Base-by-base conservation (phyloP, 2,329 filamentous ascomycete species). In the Arachnomyces sp. region DNA sequence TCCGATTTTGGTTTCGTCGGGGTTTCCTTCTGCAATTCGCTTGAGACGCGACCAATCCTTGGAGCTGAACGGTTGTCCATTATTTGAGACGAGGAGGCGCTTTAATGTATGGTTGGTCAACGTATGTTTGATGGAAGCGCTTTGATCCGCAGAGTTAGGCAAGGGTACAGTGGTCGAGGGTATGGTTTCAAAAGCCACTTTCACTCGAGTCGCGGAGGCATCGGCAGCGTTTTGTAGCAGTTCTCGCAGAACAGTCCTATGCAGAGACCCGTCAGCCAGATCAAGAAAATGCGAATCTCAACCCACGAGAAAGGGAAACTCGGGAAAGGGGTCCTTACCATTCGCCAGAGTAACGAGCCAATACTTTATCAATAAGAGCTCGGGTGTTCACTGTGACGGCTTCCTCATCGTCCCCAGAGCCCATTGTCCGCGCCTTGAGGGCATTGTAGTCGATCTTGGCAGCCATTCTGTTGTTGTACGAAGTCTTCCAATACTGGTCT, bases 161-260 rank as follows among this genome's bases (percentile, higher is more conserved):
- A 77, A 66, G 5, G 89, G 84, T 3, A 93, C 76, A 9, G 76
- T 80, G 2, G 81, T 77, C 25, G 90, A 95, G 2, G 90, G 89
- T 12, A 85, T 64, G 2, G 90, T 94, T 61, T 98, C 90, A 71
- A 92, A 94, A 53, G 84, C 89, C 58, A 98, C 86, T 34, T 79
- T 84, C 51, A 96, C 90, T 41, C 80, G 89, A 12, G 81, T 84
- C 35, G 92, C 92, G 57, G 89, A 85, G 15, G 92, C 92, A 68
- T 98, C 92, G 48, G 92, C 90, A n/a, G 92, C 92, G 60, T 98
- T 98, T 58, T 98, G 92, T 33, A 98, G 88, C 45, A 98, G 79
- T 61, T 98, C 92, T 70, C 92, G 79, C 13, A 98, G 68, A 9
- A 78, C 79, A 9, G 76, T 80, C 61, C 63, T 65, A 30, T 46